Base-by-base conservation (phyloP, 495 filamentous ascomycete species). In the Hypomontagnella submonticulosa region DNA sequence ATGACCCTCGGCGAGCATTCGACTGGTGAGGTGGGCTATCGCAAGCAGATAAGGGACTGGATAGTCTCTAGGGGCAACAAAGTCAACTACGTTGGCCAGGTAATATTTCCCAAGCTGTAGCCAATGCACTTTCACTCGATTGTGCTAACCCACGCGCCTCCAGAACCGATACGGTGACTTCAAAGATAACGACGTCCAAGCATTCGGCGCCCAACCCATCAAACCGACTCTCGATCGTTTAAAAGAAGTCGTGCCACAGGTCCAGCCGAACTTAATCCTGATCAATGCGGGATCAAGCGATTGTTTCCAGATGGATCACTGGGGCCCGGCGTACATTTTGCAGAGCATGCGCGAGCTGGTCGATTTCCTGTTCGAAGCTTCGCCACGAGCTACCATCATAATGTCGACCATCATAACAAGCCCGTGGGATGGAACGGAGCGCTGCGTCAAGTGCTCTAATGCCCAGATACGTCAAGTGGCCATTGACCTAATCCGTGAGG, bases 1-100 rank as follows among this genome's bases (percentile, higher is more conserved):
- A 85, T 88, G 62, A 87, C 85, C 3, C 74, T 77, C 41, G 86
- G 86, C 18, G 81, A 79, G 42, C 70, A 71, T 23, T 84, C 81
- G 1, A 77, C 71, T 1, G 81, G 83, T 50, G 77, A 79, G 15
- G 81, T 85, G 70, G 84, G 85, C 13, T 88, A 84, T 67, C 82
- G 86, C 23, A 76, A 76, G 23, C 70, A 77, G 63, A 69, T 84
- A 4, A 68, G 70, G 12, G 73, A 78, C 48, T 64, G 69, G 43
- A 72, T 84, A 18, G 62, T 71, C 11, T 67, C 70, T n/a, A 70
- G 64, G 41, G 71, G 72, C 9, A 66, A 72, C 33, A 60, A 71
- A 4, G 72, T 79, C 27, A 77, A 76, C 67, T 71, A 34, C 30
- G 69, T 74, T 41, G 71, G 71, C 8, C 69, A 71, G 65, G 71